Evolutionary conservation across 2,329 filamentous ascomycete species (phyloP).

Genomic region (Ophiostoma perfectum): DNA sequence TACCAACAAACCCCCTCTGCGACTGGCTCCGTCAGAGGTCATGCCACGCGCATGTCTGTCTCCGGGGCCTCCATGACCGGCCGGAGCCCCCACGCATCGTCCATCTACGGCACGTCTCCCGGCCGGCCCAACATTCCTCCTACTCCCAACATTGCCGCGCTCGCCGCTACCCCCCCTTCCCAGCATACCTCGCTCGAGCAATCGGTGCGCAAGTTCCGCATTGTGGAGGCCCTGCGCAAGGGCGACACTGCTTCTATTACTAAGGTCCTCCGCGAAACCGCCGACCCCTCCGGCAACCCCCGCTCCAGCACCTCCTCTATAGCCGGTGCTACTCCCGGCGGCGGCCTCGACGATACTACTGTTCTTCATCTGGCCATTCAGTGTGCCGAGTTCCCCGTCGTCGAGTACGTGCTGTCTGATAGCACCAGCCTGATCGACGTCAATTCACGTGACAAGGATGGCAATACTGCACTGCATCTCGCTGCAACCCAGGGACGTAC

Average conservation of each 20-base stretch:
- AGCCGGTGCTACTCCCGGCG: constrained; percentile 36
- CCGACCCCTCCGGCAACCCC: constrained; percentile 41
- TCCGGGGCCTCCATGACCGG: constrained; percentile 37
- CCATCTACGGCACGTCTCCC: constrained; percentile 17
- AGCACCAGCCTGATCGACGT: constrained; percentile 65
- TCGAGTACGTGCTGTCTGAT: constrained; percentile 88
- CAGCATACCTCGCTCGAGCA: constrained; percentile 65
- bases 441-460: constrained; percentile 86
- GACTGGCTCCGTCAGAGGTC: constrained; percentile 38
- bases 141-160: constrained; percentile 17
- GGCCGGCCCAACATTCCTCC: not conserved
- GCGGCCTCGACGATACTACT: constrained; percentile 70
- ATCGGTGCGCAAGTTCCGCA: constrained; percentile 86
- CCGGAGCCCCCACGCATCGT: constrained; percentile 35
- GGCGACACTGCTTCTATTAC: constrained; percentile 89
- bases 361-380: constrained; percentile 92
- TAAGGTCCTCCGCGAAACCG: constrained; percentile 69
- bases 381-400: constrained; percentile 85
- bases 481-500: constrained; percentile 77
- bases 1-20: constrained; percentile 22
- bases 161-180: constrained; percentile 11
- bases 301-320: constrained; percentile 55
- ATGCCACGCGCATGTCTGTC: constrained; percentile 45
- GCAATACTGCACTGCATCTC: constrained; percentile 87
- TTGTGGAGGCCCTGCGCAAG: constrained; percentile 85